Percentiles rank a stretch among this genome's conserved stretches.
Conservation (phyloP, 805 yeast species). For the Zygoascus bituminiphila region DNA sequence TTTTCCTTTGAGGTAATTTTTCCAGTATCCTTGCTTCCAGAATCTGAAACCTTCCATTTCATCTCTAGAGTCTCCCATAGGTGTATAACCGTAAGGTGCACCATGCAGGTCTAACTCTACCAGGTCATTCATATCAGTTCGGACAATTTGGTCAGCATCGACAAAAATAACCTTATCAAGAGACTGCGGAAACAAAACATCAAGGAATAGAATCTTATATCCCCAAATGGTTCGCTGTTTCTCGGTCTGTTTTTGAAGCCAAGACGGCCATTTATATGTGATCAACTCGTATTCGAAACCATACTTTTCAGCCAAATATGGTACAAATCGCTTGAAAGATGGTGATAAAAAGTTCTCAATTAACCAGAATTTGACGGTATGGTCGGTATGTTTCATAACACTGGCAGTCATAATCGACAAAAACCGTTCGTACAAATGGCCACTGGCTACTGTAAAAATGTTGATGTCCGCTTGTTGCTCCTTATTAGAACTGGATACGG, state of each 20-base stretch:
- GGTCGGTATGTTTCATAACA: constrained; percentile 56
- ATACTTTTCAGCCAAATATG: constrained; percentile 46
- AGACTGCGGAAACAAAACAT: constrained; percentile 75
- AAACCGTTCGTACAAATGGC: constrained; percentile 68
- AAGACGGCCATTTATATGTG: constrained; percentile 87
- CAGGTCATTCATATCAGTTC: constrained; percentile 65
- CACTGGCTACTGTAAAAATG: constrained; percentile 76
- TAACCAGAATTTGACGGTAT: constrained; percentile 75
- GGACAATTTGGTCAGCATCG: constrained; percentile 76
- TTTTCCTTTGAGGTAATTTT: constrained; percentile 41
- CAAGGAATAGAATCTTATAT: constrained; percentile 76
- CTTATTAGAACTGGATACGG: constrained; percentile 5
- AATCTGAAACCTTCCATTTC: constrained; percentile 83
- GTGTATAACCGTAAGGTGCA: constrained; percentile 80
- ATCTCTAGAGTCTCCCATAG: constrained; percentile 72
- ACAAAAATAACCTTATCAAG: constrained; percentile 73
- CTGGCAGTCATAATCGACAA: constrained; percentile 73
- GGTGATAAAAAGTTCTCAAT: constrained; percentile 76
- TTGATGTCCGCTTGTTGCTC: constrained; percentile 53
- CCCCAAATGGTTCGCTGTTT: constrained; percentile 81
- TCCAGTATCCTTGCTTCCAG: constrained; percentile 95
- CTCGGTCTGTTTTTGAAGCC: constrained; percentile 75
- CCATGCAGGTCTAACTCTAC: constrained; percentile 63
- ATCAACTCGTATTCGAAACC: constrained; percentile 67
- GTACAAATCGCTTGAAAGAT: constrained; percentile 52